These are phyloP conservation scores for Echeveria elegans DNA, from an alignment of 164 flowering plant genomes.

Conservation along the genomic window DNA sequence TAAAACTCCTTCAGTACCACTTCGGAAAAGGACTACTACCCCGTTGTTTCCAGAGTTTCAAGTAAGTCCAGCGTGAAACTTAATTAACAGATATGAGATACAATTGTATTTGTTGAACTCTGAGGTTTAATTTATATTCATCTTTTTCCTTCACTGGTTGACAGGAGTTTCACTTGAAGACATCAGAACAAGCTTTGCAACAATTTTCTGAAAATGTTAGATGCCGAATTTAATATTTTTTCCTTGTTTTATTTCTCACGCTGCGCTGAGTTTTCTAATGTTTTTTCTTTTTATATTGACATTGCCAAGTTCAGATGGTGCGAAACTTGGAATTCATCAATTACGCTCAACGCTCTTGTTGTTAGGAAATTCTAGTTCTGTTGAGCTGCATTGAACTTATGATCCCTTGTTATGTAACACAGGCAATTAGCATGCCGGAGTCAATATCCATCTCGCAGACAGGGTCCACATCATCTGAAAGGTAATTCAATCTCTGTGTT, in stretches of 20 bases:
- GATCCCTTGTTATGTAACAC: neutral
- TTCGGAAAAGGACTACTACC: slow-evolving; percentile 39
- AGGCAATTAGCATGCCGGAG: neutral
- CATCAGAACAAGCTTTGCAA: slow-evolving; percentile 50
- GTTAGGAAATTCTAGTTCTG: no score
- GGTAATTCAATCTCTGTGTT: neutral
- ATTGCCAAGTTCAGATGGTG: no score
- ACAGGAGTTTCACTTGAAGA: slow-evolving; percentile 52
- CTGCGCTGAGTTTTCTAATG: no score
- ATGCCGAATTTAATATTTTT: no score
- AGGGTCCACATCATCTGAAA: neutral
- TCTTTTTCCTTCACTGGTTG: slow-evolving; percentile 10
- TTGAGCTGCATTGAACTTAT: neutral
- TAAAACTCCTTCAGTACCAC: slow-evolving; percentile 36
- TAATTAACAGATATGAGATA: neutral
- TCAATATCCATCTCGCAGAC: slow-evolving; percentile 4
- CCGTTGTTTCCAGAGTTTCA: slow-evolving; percentile 49
- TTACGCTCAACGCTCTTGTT: no score
- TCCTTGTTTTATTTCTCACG: no score
- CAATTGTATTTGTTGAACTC: neutral
- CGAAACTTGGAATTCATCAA: no score
- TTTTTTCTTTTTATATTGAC: no score
- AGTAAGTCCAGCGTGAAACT: slow-evolving; percentile 20
- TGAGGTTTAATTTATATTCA: neutral
- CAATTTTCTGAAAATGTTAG: slow-evolving; percentile 22